A percentile compares a stretch with the other conserved stretches of the same genome.
phyloP scores from a whole-genome alignment of 1,284 basidiomycete species.

The Trichosporon sp. region DNA sequence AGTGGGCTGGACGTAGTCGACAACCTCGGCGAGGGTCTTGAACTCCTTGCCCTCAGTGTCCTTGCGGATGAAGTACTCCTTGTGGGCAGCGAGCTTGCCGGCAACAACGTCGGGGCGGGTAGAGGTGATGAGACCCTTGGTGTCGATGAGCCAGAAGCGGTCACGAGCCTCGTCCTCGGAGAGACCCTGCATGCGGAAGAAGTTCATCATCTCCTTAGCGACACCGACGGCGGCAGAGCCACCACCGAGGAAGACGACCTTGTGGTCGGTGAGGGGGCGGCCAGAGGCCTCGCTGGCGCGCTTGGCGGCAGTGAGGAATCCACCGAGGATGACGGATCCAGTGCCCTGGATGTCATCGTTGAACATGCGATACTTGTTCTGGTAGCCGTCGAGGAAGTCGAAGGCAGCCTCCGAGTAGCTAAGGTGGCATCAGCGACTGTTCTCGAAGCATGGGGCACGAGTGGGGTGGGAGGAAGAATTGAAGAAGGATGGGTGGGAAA shows the following conservation, averaged over 20 bases:
- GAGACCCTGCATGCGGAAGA: conserved; percentile 72
- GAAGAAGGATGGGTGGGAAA: neutral
- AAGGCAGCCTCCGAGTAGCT: conserved; percentile 76
- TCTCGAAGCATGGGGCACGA: neutral
- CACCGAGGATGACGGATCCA: conserved; percentile 83
- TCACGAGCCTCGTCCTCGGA: conserved; percentile 69
- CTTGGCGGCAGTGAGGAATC: conserved; percentile 82
- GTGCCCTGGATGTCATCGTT: conserved; percentile 84
- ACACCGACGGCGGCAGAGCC: conserved; percentile 56
- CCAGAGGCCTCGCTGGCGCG: conserved; percentile 67
- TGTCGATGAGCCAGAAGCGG: conserved; percentile 78
- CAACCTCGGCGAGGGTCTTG: conserved; percentile 69
- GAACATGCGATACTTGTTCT: conserved; percentile 70
- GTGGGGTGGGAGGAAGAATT: neutral
- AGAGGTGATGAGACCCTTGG: conserved; percentile 70
- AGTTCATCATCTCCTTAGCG: conserved; percentile 78
- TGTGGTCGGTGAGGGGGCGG: conserved; percentile 64
- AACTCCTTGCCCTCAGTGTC: conserved; percentile 72
- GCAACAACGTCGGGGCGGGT: conserved; percentile 54
- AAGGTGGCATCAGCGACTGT: neutral
- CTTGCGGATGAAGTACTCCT: conserved; percentile 70
- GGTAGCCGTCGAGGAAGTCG: conserved; percentile 68
- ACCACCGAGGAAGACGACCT: conserved; percentile 72
- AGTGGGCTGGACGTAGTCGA: conserved; percentile 82
- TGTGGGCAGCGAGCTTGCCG: conserved; percentile 70